Percentiles rank a stretch among this genome's conserved stretches.
These are phyloP conservation scores for Mycena sp. DNA, from an alignment of 1,284 basidiomycete genomes.

Conservation along the genomic window DNA sequence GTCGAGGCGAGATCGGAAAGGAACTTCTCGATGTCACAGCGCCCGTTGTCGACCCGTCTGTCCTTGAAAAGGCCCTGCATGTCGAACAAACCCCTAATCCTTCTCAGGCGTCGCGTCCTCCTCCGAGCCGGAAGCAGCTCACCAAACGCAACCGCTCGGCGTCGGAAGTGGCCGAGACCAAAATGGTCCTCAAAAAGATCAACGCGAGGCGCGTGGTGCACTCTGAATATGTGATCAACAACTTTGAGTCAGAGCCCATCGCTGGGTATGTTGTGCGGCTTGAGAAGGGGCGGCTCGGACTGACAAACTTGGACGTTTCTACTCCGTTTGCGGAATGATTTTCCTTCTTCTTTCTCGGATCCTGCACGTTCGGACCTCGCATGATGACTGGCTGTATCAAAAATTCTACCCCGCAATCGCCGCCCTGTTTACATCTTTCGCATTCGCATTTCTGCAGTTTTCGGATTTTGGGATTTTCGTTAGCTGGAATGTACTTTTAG, in stretches of 20 bases:
- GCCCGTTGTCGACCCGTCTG: constrained; percentile 54
- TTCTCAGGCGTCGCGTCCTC: not conserved
- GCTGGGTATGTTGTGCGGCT: constrained; percentile 58
- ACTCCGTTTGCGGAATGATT: constrained; percentile 22
- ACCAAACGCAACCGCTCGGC: constrained; percentile 25
- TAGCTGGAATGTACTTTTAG: constrained; percentile 2
- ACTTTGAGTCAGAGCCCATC: constrained; percentile 61
- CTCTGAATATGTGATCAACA: constrained; percentile 61
- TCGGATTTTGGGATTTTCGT: not conserved
- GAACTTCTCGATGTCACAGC: constrained; percentile 56
- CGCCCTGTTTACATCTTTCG: constrained; percentile 10
- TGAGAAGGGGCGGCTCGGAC: constrained; percentile 56
- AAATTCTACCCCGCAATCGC: no score
- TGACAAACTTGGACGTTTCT: constrained; percentile 35
- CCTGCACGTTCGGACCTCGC: not conserved
- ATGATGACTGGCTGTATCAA: no score
- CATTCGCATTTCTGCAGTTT: constrained; percentile 4
- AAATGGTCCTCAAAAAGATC: constrained; percentile 59
- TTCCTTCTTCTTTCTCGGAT: constrained; percentile 1
- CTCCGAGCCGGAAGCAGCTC: constrained; percentile 10
- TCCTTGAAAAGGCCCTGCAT: constrained; percentile 47
- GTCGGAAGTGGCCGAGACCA: constrained; percentile 44
- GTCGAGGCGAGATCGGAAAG: constrained; percentile 38
- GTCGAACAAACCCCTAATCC: constrained; percentile 16
- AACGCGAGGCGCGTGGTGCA: constrained; percentile 63